Base-by-base conservation (phyloP, 176 grass and related monocot species). In the Oryza nivara region DNA sequence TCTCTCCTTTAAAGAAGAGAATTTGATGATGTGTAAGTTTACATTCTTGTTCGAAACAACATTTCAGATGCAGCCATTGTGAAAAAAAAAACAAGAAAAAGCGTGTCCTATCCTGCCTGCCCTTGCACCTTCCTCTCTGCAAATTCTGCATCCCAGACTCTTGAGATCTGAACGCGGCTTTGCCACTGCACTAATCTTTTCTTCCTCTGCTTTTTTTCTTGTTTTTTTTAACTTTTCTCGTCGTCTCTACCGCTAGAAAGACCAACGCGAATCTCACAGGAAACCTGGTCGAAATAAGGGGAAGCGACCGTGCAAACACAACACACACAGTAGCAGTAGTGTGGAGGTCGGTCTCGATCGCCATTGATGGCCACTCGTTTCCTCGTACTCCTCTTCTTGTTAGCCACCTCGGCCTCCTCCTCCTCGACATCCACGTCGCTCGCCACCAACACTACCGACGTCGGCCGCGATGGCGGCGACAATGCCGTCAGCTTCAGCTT, bases 321-420 rank as follows among this genome's bases (percentile, higher is more conserved):
- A 44, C 43, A 44, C 43, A 17, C 52, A 20, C 72, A 30, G 28
- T 30, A 30, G 28, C 28, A 54, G 72, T 35, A 38, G 38, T 43
- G 23, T 14, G 67, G 9, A 9, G 44, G 43, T 9, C 2, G 0
- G 12, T n/a, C 26, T 20, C 2, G 7, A 20, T 52, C 81, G 63
- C 49, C 76, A 77, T 83, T 79, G 46, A 87, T 87, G 84, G 88
- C 88, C 64, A 11, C 16, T 16, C 61, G 40, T 61, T 83, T 90
- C 84, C 74, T 90, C 84, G 74, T 90, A 79, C 84, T 83, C 26
- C 47, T 90, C 26, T 14, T 90, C 26, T 14, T 81, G 65, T 11
- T 81, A 5, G 69, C 28, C 40, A 12, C 41, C 58, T 12, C 4
- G 7, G 19, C 48, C 34, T 11, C 63, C 8, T 61, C 66, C 45